These are phyloP conservation scores for Combretum micranthum DNA, from an alignment of 345 rosid genomes.

Conservation along the genomic window DNA sequence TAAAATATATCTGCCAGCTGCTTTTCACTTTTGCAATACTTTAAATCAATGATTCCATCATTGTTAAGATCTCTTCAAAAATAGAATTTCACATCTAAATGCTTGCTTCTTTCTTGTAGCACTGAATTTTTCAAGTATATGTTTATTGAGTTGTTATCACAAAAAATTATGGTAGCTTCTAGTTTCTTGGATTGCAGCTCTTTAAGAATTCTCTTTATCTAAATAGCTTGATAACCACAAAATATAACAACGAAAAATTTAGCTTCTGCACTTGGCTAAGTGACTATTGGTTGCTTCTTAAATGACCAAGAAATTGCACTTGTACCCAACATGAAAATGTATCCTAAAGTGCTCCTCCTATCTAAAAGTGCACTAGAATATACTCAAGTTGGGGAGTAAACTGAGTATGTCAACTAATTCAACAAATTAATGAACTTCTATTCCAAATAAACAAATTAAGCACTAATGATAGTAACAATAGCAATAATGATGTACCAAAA, in stretches of 20 bases:
- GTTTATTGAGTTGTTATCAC: neutral
- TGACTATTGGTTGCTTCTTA: neutral
- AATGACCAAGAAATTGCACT: neutral
- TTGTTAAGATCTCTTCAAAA: too few relatives aligned
- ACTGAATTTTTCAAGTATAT: neutral
- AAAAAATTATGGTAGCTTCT: neutral
- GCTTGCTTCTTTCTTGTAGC: slow-evolving; percentile 7
- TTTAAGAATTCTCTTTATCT: neutral
- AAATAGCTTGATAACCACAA: slow-evolving; percentile 4
- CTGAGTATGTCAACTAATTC: too few relatives aligned
- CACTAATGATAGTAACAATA: too few relatives aligned
- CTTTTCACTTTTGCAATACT: too few relatives aligned
- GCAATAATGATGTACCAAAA: too few relatives aligned
- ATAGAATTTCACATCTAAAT: too few relatives aligned
- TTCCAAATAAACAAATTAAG: too few relatives aligned
- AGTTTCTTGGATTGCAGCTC: neutral
- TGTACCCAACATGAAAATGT: neutral
- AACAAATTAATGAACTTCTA: too few relatives aligned
- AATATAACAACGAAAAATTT: neutral
- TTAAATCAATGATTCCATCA: too few relatives aligned
- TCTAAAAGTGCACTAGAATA: too few relatives aligned
- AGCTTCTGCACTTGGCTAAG: neutral
- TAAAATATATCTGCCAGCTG: too few relatives aligned
- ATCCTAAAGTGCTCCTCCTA: neutral
- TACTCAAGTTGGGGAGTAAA: too few relatives aligned